A percentile compares a stretch with the other conserved stretches of the same genome.
Conservation (phyloP, 768 basidiomycete genomes). For the Leucocoprinus sp. region DNA sequence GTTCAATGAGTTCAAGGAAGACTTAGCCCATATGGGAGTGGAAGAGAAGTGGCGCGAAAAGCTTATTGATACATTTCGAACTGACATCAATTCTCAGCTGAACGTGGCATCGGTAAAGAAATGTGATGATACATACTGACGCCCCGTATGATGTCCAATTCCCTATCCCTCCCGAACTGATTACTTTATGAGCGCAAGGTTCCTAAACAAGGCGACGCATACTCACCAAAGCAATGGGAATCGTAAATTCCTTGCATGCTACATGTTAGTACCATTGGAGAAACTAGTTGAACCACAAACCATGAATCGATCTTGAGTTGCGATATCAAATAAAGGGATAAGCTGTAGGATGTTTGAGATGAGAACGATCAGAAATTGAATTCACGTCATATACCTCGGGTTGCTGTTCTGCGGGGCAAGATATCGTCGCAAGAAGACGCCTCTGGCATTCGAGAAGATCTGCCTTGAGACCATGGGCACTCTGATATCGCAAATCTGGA, state of each 20-base stretch:
- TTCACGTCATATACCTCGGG: conserved; percentile 34
- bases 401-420: conserved; percentile 47
- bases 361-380: conserved; percentile 1
- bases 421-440: conserved; percentile 50
- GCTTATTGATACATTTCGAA: conserved; percentile 44
- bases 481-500: conserved; percentile 64
- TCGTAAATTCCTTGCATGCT: conserved; percentile 50
- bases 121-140: conserved; percentile 40
- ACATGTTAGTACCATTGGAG: neutral
- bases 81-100: conserved; percentile 12
- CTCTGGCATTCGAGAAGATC: conserved; percentile 66
- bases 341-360: conserved; percentile 31
- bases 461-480: conserved; percentile 58
- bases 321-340: conserved; percentile 63
- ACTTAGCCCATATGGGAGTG: conserved; percentile 30
- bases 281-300: conserved; percentile 23
- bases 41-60: conserved; percentile 48
- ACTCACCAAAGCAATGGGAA: conserved; percentile 56
- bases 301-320: conserved; percentile 54
- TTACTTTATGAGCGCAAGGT: conserved; percentile 1
- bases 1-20: conserved; percentile 25
- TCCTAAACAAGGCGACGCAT: neutral
- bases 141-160: conserved; percentile 58
- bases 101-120: neutral
- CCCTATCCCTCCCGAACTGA: conserved; percentile 65